phyloP scores from a whole-genome alignment of 441 rosid genomes.

The Hypseocharis bilobata region DNA sequence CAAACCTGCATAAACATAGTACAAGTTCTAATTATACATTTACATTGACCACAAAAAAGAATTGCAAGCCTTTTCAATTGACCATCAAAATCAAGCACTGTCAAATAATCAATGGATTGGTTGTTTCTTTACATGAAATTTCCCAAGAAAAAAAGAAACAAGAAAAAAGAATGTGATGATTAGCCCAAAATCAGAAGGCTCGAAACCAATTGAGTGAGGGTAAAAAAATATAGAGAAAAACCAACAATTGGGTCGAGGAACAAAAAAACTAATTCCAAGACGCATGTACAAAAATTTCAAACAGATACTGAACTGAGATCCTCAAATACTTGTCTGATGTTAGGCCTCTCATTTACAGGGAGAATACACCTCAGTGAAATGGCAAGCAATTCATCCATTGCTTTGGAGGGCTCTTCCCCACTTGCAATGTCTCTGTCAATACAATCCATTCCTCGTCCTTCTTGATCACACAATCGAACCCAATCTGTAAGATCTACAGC shows the following conservation, averaged over 20 bases:
- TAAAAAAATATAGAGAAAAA: slow-evolving; percentile 3
- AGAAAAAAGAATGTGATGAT: slow-evolving; percentile 18
- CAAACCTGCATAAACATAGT: too few species aligned
- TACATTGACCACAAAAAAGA: not conserved
- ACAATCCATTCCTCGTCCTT: slow-evolving; percentile 88
- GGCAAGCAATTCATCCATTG: slow-evolving; percentile 79
- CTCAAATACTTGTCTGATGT: slow-evolving; percentile 71
- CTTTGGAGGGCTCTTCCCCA: slow-evolving; percentile 69
- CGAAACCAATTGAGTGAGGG: slow-evolving; percentile 31
- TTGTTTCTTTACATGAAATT: slow-evolving; percentile 47
- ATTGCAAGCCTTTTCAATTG: slow-evolving; percentile 22
- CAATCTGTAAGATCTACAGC: slow-evolving; percentile 87
- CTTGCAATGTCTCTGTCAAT: slow-evolving; percentile 74
- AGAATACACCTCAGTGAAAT: slow-evolving; percentile 74
- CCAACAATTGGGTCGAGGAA: slow-evolving; percentile 40
- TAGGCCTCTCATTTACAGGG: slow-evolving; percentile 82
- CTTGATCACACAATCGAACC: slow-evolving; percentile 69
- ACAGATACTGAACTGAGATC: slow-evolving; percentile 54
- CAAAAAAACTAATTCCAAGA: slow-evolving; percentile 44
- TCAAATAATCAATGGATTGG: slow-evolving; percentile 50
- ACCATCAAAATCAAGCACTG: slow-evolving; percentile 40
- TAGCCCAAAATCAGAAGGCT: slow-evolving; percentile 46
- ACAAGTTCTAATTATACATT: too few species aligned
- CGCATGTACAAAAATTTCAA: slow-evolving; percentile 68
- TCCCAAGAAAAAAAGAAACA: slow-evolving; percentile 17